Evolutionary conservation across 108 stramenopile genomes (phyloP), one percentile per base, ranked within the genome.

Genomic region (Nitzschia putrida): DNA sequence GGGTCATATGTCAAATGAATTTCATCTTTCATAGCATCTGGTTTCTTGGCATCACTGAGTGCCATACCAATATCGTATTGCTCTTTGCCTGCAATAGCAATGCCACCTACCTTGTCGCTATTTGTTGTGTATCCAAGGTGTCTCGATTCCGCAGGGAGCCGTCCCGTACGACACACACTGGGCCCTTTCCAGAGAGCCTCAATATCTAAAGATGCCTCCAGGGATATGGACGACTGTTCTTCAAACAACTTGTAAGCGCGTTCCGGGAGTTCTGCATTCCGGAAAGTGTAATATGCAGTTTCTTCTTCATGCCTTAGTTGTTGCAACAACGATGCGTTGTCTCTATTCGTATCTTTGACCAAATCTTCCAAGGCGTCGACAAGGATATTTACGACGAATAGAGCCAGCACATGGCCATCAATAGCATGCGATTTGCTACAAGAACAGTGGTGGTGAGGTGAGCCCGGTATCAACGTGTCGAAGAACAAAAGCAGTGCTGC

Each of bases 161-260:
- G 61, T 20, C 57, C 74, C 25, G 84, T 81, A 8, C 73, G 73
- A 76, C 84, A 85, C 53, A 85, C 40, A 57, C 66, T 69, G 7
- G 69, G 59, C 9, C 61, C 68, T 23, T 54, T 61, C 18, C 65
- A 76, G 21, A 85, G 56, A 2, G 40, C 52, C n/a, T 66, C 34
- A 0, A 52, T 20, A 41, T 69, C 29, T 18, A 85, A 24, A 8
- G 60, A 42, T 44, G 9, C 44, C 23, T 56, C 68, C 37, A 39
- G 14, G 22, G 34, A 49, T 0, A 42, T 64, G 4, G 50, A 20
- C 44, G 11, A 9, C 13, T 44, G 11, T 11, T 9, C 11, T 13
- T 11, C 11, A 44, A 11, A 44, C 44, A 44, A 44, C 44, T 9
- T 11, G 9, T 44, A 13, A 9, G 44, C 44, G 13, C 9, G 11